A percentile compares a stretch with the other conserved stretches of the same genome.
Evolutionary conservation across 345 rosid species (phyloP).

Genomic region (Syzygium jambos): DNA sequence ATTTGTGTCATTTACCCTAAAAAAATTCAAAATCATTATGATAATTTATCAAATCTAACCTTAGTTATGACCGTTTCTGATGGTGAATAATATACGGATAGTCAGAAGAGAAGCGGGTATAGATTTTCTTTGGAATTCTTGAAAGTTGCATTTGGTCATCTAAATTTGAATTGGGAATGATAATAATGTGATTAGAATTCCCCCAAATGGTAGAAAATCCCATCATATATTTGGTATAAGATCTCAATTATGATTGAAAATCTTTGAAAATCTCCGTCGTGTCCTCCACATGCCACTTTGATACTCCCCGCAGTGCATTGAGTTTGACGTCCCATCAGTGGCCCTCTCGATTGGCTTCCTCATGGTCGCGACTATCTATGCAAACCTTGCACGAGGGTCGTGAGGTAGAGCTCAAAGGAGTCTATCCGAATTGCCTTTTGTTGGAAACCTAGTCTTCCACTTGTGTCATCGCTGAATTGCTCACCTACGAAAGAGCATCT

Average conservation of each 20-base stretch:
- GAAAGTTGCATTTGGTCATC: rapidly evolving
- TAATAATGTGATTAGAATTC: neutral
- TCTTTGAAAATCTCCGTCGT: rapidly evolving
- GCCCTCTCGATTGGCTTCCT: neutral
- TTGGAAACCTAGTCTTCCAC: too few relatives aligned
- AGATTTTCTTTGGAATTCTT: neutral
- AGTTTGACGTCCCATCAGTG: rapidly evolving
- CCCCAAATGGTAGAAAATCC: rapidly evolving
- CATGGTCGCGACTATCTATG: neutral
- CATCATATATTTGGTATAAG: neutral
- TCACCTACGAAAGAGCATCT: rapidly evolving
- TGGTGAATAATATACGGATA: rapidly evolving
- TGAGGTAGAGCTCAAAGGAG: rapidly evolving
- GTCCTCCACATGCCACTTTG: rapidly evolving
- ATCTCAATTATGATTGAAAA: neutral
- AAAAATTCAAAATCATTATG: rapidly evolving
- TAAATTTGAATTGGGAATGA: rapidly evolving
- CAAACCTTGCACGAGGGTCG: rapidly evolving
- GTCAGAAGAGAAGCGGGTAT: rapidly evolving
- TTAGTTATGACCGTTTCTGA: neutral
- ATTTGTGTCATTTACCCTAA: neutral
- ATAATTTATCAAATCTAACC: neutral
- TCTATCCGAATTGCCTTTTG: neutral
- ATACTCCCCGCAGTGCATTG: neutral
- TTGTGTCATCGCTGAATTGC: rapidly evolving